Evolutionary conservation across 192 early-diverging fungal species (phyloP).

Genomic region (Bifiguratus adelaidae): DNA sequence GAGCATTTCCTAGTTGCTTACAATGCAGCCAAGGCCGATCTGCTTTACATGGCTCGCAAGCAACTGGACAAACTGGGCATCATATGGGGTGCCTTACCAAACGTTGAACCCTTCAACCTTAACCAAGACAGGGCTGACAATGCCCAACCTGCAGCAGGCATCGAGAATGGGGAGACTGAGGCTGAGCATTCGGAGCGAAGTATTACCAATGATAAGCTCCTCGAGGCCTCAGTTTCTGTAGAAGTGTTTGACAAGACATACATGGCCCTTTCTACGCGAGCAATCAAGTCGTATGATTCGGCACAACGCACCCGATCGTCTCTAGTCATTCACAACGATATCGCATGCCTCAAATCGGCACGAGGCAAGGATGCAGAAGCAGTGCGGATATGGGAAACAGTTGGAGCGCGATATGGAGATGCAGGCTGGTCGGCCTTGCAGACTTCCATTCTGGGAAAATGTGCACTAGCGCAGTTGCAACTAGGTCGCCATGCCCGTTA

Average conservation of each 20-base stretch:
- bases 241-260: slow-evolving; percentile 68
- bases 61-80: slow-evolving; percentile 76
- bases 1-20: slow-evolving; percentile 35
- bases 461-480: slow-evolving; percentile 48
- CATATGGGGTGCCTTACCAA: slow-evolving; percentile 38
- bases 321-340: slow-evolving; percentile 57
- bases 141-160: too few species aligned
- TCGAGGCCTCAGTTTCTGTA: slow-evolving; percentile 38
- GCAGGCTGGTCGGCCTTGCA: slow-evolving; percentile 60
- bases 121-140: slow-evolving; percentile 35
- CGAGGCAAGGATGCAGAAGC: slow-evolving; percentile 58
- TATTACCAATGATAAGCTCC: slow-evolving; percentile 58
- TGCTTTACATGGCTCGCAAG: slow-evolving; percentile 61
- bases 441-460: slow-evolving; percentile 49
- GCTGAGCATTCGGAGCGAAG: too few species aligned
- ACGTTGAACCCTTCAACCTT: slow-evolving; percentile 39
- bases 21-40: slow-evolving; percentile 65
- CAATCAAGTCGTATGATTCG: slow-evolving; percentile 60
- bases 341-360: slow-evolving; percentile 65
- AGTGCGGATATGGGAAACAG: slow-evolving; percentile 42
- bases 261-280: slow-evolving; percentile 49
- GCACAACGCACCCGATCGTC: slow-evolving; percentile 49
- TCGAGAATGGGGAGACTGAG: too few species aligned
- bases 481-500: slow-evolving; percentile 15
- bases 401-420: slow-evolving; percentile 42